Evolutionary conservation across 306 rosid genomes (phyloP).

Genomic region (Crotalaria pallida): DNA sequence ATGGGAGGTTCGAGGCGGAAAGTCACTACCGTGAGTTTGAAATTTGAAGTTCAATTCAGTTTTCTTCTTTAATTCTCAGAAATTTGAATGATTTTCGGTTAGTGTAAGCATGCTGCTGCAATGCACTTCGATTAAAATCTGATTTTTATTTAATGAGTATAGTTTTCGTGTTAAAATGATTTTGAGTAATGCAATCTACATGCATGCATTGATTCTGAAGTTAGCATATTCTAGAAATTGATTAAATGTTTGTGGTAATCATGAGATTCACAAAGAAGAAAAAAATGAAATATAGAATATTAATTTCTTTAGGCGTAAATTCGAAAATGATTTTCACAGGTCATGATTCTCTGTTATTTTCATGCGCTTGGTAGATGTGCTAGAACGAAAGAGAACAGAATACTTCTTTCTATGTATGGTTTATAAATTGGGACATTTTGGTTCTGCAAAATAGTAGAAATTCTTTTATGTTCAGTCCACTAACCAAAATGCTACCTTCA

Average conservation of each 20-base stretch:
- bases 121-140: not conserved
- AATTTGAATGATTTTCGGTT: not conserved
- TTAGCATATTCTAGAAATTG: not conserved
- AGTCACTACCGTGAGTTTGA: conserved; percentile 60
- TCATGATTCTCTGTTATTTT: not conserved
- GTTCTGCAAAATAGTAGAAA: no score
- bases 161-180: conserved; percentile 4
- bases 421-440: no score
- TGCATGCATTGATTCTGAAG: conserved; percentile 16
- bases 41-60: not conserved
- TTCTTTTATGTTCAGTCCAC: no score
- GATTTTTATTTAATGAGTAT: not conserved
- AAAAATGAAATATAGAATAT: not conserved
- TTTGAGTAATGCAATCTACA: not conserved
- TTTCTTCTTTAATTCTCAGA: not conserved
- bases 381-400: no score
- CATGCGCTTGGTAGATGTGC: no score
- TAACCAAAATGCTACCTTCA: not conserved
- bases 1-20: conserved; percentile 97
- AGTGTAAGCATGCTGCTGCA: not conserved
- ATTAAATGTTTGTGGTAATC: not conserved
- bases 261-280: not conserved
- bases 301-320: not conserved
- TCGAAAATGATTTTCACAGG: not conserved
- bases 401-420: no score